Percentiles rank a stretch among this genome's conserved stretches.
phyloP scores from a whole-genome alignment of 441 rosid species.

The Aquilaria agallochum region DNA sequence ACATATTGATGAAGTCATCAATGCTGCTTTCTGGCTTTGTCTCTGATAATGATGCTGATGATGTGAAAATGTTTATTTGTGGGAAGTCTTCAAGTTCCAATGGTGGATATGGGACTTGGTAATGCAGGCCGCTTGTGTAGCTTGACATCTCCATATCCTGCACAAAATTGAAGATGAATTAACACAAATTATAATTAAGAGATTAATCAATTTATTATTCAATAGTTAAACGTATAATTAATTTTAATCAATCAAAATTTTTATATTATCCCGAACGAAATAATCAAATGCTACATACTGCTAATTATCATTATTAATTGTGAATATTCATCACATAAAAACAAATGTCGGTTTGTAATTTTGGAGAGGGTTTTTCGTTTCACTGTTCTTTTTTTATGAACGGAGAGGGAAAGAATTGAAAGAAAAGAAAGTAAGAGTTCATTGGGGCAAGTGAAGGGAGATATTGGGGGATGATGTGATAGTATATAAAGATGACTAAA shows the following conservation, averaged over 20 bases:
- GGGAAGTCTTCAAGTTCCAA: slow-evolving; percentile 65
- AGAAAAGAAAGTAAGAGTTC: background rate
- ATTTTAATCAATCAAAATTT: too few species aligned
- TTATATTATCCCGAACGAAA: too few species aligned
- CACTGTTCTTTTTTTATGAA: background rate
- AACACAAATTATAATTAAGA: background rate
- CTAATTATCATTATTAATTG: too few species aligned
- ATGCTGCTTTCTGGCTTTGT: slow-evolving; percentile 27
- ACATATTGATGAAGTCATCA: slow-evolving; percentile 24
- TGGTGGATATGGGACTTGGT: slow-evolving; percentile 52
- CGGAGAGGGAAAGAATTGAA: background rate
- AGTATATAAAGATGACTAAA: slow-evolving; percentile 5
- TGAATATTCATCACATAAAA: too few species aligned
- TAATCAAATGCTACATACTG: too few species aligned
- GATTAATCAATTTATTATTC: background rate
- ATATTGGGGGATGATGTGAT: slow-evolving; percentile 20
- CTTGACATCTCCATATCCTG: slow-evolving; percentile 34
- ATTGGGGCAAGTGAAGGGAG: too few species aligned
- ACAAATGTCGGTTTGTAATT: too few species aligned
- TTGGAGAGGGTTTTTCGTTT: too few species aligned
- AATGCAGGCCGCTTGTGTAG: slow-evolving; percentile 27
- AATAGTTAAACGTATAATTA: too few species aligned
- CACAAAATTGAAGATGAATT: slow-evolving; percentile 1
- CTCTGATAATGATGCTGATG: slow-evolving; percentile 12
- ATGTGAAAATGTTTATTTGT: slow-evolving; percentile 32